Conservation (phyloP, 768 basidiomycete species). For the Trametes gibbosa region DNA sequence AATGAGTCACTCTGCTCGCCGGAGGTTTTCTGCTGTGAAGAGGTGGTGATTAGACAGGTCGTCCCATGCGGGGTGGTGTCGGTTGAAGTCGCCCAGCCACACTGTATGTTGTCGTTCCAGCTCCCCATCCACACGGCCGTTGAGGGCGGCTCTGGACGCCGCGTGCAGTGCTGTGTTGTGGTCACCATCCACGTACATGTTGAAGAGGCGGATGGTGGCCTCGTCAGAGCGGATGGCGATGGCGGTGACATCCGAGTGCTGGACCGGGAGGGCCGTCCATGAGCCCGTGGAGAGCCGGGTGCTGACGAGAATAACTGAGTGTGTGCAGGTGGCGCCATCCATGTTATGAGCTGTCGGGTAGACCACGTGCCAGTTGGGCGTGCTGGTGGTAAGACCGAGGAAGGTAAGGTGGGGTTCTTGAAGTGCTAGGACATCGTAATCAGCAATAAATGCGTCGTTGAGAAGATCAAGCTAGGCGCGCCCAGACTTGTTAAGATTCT, state of each 20-base stretch:
- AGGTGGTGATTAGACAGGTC: conserved; percentile 32
- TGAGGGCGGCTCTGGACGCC: neutral
- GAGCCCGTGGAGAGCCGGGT: conserved; percentile 5
- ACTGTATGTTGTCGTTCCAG: conserved; percentile 21
- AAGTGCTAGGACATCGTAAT: neutral
- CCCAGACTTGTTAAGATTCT: neutral
- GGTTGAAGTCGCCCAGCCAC: conserved; percentile 28
- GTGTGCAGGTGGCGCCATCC: neutral
- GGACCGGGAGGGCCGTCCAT: conserved; percentile 10
- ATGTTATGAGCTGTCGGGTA: conserved; percentile 27
- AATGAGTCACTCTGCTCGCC: conserved; percentile 28
- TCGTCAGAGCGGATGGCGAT: conserved; percentile 22
- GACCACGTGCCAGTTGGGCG: conserved; percentile 16
- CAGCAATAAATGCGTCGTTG: neutral
- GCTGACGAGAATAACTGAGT: conserved; percentile 19
- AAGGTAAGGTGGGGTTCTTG: conserved; percentile 33
- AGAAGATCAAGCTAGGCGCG: neutral
- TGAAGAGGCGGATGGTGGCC: conserved; percentile 32
- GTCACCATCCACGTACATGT: conserved; percentile 38
- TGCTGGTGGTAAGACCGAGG: conserved; percentile 16
- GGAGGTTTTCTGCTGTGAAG: conserved; percentile 30
- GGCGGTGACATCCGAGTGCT: conserved; percentile 29
- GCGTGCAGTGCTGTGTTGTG: conserved; percentile 21
- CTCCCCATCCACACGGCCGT: neutral
- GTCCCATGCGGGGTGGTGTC: conserved; percentile 37